Base-by-base conservation (phyloP, 257 asterid genomes). In the Scutellaria galericulata region DNA sequence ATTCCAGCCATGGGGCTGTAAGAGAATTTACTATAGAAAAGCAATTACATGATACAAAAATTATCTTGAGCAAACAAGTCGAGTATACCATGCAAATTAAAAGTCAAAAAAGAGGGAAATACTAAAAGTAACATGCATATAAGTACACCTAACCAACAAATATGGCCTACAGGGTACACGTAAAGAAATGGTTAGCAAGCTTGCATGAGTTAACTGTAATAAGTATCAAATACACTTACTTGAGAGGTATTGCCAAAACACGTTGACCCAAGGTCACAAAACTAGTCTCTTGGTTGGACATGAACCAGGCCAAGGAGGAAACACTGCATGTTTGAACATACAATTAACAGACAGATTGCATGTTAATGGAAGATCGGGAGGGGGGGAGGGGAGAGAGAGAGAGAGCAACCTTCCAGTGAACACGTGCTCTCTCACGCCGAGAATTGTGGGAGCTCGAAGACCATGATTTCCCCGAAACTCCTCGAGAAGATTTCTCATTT, bases 281-380 rank as follows among this genome's bases (percentile, higher is more conserved):
- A 84, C 99, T 94, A 65, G 99, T 91, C 87, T 94, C 99, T 77
- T 94, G 99, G 81, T 94, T 94, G 77, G 99, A 94, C 99, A 94
- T 94, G 81, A 94, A 94, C 98, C 90, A 88, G 39, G 97, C 99
- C 88, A 94, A 89, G 52, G 98, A 94, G 77, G 99, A 94, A 70
- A 94, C 99, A 94, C 99, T 94, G 95, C 89, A 86, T 27, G 53
- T 63, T 46, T 57, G 61, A 69, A 52, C 73, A 71, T 45, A 59
- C 10, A 24, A 71, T 47, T 60, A 57, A 75, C 20, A 31, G 13
- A 53, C 39, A 72, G 72, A 77, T 12, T 40, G 39, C 64, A 58
- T 7, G 50, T 44, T 44, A 46, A 71, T 40, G 60, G 14, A 67
- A 75, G 66, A 64, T 64, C 7, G 51, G 58, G 69, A 54, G 70